A percentile compares a stretch with the other conserved stretches of the same genome.
These are phyloP conservation scores for Scutellaria galericulata DNA, from an alignment of 257 asterid species.

Conservation along the genomic window DNA sequence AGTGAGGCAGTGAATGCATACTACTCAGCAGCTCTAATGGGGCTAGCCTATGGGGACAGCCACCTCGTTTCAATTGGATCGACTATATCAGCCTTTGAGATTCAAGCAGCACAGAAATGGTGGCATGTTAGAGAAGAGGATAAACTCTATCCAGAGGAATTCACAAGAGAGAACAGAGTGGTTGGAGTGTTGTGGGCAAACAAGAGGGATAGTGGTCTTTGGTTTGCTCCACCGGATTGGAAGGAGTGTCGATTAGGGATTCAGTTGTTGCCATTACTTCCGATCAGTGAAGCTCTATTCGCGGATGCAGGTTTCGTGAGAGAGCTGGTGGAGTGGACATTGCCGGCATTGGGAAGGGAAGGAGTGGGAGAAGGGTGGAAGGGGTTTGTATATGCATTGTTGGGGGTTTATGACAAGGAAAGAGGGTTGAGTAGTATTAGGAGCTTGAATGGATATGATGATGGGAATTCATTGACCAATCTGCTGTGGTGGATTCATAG, in stretches of 20 bases:
- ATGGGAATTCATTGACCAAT: constrained; percentile 82
- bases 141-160: constrained; percentile 59
- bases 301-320: constrained; percentile 61
- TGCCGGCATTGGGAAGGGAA: constrained; percentile 73
- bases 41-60: constrained; percentile 87
- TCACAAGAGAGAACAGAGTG: constrained; percentile 66
- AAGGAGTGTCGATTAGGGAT: constrained; percentile 81
- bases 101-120: constrained; percentile 86
- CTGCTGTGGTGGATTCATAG: constrained; percentile 94
- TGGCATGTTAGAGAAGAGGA: constrained; percentile 77
- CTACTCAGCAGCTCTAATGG: constrained; percentile 94
- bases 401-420: constrained; percentile 69
- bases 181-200: constrained; percentile 90
- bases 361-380: constrained; percentile 99
- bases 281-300: constrained; percentile 75
- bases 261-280: constrained; percentile 77
- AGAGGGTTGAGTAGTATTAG: constrained; percentile 56
- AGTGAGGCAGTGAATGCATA: constrained; percentile 94
- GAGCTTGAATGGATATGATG: constrained; percentile 67
- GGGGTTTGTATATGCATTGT: constrained; percentile 79
- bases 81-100: constrained; percentile 73
- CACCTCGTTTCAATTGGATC: constrained; percentile 80
- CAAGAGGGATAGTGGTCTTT: constrained; percentile 83
- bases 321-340: constrained; percentile 75
- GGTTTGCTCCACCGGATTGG: constrained; percentile 95